Base-by-base conservation (phyloP, 768 basidiomycete genomes). In the Sporobolomyces roseus region DNA sequence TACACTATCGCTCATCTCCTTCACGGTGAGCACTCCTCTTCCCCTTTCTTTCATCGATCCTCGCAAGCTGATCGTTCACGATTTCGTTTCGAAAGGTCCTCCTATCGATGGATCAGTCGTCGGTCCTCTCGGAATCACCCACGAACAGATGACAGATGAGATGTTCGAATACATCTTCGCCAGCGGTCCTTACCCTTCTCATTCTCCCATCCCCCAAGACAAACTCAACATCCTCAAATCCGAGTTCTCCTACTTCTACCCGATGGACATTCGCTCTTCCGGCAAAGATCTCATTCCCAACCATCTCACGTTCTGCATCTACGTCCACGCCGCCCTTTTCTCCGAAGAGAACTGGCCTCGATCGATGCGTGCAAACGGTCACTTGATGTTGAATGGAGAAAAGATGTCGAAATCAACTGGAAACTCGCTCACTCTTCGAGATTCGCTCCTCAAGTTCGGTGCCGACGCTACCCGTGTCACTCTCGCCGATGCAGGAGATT, bases 351-450 rank as follows among this genome's bases (percentile, higher is more conserved):
- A 90, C 78, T 92, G 90, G 90, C 94, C 96, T 0, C 76, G 85
- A 75, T 87, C 90, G 77, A 91, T 99, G 83, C 88, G 96, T 30
- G 87, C 90, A 52, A 99, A 99, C 77, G 96, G 96, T 0, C 94
- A 98, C 77, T 79, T 99, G 82, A 87, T 92, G 87, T 79, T 99
- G 78, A 98, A 99, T 79, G 93, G 94, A 25, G 88, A 93, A 83
- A 99, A 98, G 83, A 99, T 99, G 96, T 88, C 87, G 46, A 99
- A 98, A 84, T 90, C 88, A 78, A 93, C 88, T 51, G 96, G 96
- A 16, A 99, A 99, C 80, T 90, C 88, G 64, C 81, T 98, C 82
- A 99, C 94, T 1, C 81, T 98, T 78, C 81, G 85, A 62, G 89
- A 99, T 77, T 85, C 89, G 1, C 86, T 94, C 66, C 83, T 87